These are phyloP conservation scores for Debaryomyces udenii DNA, from an alignment of 1,139 yeast genomes.

Conservation along the genomic window DNA sequence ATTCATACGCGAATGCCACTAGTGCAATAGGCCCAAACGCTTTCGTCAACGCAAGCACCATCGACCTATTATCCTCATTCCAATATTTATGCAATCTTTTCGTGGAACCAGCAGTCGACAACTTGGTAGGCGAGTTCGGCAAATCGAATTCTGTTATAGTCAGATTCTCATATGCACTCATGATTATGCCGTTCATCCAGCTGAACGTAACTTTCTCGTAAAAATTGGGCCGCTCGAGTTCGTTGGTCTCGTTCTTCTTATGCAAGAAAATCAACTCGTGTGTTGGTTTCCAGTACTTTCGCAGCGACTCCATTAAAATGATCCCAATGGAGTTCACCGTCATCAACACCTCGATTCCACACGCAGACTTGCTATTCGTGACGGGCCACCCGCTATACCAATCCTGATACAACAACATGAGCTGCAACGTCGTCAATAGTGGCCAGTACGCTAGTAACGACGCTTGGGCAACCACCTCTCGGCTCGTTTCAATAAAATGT, in stretches of 20 bases:
- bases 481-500: conserved; percentile 42
- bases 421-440: conserved; percentile 23
- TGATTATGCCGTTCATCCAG: conserved; percentile 64
- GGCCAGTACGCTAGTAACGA: conserved; percentile 50
- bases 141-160: conserved; percentile 54
- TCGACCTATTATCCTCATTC: conserved; percentile 34
- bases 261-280: conserved; percentile 25
- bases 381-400: conserved; percentile 27
- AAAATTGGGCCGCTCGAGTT: conserved; percentile 47
- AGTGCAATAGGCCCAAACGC: conserved; percentile 54
- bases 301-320: conserved; percentile 27
- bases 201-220: conserved; percentile 55
- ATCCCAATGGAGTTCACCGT: conserved; percentile 24
- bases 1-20: conserved; percentile 48
- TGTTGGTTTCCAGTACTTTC: conserved; percentile 32
- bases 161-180: conserved; percentile 49
- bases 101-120: conserved; percentile 41
- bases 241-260: conserved; percentile 14
- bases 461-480: conserved; percentile 35
- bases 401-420: conserved; percentile 33
- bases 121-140: conserved; percentile 55
- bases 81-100: conserved; percentile 22
- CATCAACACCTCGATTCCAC: conserved; percentile 21
- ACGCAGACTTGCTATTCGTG: conserved; percentile 13
- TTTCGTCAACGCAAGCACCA: conserved; percentile 43